Evolutionary conservation across 2,329 filamentous ascomycete species (phyloP), one percentile per base, ranked within the genome.

Genomic region (Xylariaceae sp.): DNA sequence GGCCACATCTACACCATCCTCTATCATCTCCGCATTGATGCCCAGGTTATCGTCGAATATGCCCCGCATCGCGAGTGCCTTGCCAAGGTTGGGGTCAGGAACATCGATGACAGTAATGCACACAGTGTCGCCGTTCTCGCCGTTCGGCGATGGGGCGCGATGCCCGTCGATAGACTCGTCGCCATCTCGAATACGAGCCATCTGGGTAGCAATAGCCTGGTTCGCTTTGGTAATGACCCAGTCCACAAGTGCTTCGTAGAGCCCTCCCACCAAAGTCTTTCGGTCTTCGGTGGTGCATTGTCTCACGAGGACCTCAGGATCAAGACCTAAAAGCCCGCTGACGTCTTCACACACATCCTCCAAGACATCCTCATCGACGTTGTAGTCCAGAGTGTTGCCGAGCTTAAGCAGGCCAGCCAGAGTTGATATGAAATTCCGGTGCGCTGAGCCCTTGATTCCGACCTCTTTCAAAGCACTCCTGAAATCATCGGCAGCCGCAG

Each of bases 1-100:
- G 1, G 72, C 63, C 2, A 93, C 72, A n/a, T 84, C 74, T 1
- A 98, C 75, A 8, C 92, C 92, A 46, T 98, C 92, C 42, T 90
- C 82, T 52, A 90, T 94, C 89, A 98, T 96, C 64, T 98, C 92
- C 0, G 83, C 74, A 49, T 96, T 96, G 63, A 98, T 95, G 32
- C 92, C 92, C 14, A 81, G 68, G n/a, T 70, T 76, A 49, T 96
- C 92, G 46, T 98, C 90, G 49, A 98, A 98, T 22, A 96, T 77
- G 11, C 85, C 86, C 24, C 87, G 83, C 64, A 98, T 77, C 10
- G 85, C 78, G n/a, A 93, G 62, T 0, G 90, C 92, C 59, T 92
- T 95, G 38, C 84, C 88, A 1, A 98, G 68, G 2, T 75, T 70
- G 19, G 85, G 79, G 42, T 80, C 76, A 0, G 92, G 87, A 7